phyloP scores from a whole-genome alignment of 768 basidiomycete genomes.

The Termitomyces sp. region DNA sequence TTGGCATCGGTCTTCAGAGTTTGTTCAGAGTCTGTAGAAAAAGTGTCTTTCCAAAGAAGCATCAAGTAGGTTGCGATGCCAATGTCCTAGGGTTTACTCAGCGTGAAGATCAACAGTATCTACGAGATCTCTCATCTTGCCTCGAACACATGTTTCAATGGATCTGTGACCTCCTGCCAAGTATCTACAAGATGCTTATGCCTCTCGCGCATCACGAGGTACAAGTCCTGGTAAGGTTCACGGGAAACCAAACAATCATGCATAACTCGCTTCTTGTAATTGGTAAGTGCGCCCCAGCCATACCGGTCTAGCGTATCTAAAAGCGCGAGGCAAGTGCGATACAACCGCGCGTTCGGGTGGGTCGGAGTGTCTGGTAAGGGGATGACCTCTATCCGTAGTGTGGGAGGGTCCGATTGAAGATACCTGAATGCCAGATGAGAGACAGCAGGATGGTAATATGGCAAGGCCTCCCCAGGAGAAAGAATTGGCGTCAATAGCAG shows the following conservation, averaged over 20 bases:
- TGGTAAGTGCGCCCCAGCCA: constrained; percentile 75
- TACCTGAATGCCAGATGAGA: constrained; percentile 79
- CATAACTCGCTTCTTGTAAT: constrained; percentile 80
- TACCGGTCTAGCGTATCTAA: constrained; percentile 84
- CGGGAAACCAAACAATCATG: constrained; percentile 79
- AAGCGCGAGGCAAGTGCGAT: constrained; percentile 75
- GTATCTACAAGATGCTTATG: constrained; percentile 69
- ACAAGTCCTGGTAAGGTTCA: constrained; percentile 85
- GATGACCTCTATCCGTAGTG: constrained; percentile 52
- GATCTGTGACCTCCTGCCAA: constrained; percentile 83
- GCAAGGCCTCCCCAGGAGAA: constrained; percentile 41
- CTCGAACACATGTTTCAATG: constrained; percentile 88
- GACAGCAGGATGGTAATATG: constrained; percentile 90
- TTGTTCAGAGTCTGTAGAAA: constrained; percentile 15
- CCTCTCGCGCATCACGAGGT: constrained; percentile 79
- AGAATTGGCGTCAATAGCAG: constrained; percentile 61
- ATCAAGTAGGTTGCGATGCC: constrained; percentile 93
- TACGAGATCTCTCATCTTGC: constrained; percentile 26
- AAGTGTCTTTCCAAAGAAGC: constrained; percentile 83
- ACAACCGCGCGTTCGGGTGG: constrained; percentile 58
- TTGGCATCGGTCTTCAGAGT: constrained; percentile 9
- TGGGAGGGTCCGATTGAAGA: constrained; percentile 26
- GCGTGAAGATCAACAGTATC: neutral
- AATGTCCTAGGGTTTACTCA: constrained; percentile 60
- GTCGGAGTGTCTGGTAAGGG: constrained; percentile 44